These are phyloP conservation scores for Xylariomycetidae sp. DNA, from an alignment of 2,329 filamentous ascomycete species.

Conservation along the genomic window DNA sequence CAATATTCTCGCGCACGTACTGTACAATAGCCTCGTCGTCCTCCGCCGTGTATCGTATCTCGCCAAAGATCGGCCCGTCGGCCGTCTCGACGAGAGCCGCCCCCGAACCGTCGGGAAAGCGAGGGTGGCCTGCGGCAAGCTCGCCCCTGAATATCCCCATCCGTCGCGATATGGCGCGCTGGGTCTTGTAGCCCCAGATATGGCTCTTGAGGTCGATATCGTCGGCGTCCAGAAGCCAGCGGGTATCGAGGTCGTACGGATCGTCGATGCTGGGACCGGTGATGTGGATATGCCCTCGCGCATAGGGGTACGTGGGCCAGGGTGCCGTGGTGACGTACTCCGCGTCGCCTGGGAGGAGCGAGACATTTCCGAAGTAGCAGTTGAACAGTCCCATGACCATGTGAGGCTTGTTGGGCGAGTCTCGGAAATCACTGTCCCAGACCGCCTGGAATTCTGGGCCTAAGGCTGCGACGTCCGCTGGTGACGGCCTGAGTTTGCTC, in stretches of 20 bases:
- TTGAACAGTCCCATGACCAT: conserved; percentile 17
- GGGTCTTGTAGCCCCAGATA: conserved; percentile 58
- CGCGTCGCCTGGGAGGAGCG: conserved; percentile 30
- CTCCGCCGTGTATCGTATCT: conserved; percentile 38
- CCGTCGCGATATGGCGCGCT: conserved; percentile 52
- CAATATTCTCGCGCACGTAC: conserved; percentile 27
- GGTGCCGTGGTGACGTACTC: conserved; percentile 46
- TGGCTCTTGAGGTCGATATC: conserved; percentile 50
- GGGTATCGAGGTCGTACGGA: conserved; percentile 3
- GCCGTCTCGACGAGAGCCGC: conserved; percentile 34
- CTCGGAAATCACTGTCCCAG: conserved; percentile 47
- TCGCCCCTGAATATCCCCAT: conserved; percentile 45
- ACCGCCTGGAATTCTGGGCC: conserved; percentile 43
- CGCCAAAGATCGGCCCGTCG: conserved; percentile 10
- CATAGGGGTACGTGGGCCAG: conserved; percentile 54
- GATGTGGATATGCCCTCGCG: conserved; percentile 46
- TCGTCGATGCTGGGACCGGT: conserved; percentile 1
- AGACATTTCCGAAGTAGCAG: conserved; percentile 27
- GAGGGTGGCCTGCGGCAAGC: conserved; percentile 35
- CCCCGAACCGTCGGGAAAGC: conserved; percentile 33
- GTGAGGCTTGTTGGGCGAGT: conserved; percentile 18
- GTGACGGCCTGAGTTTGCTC: conserved; percentile 49
- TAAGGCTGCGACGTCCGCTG: conserved; percentile 45
- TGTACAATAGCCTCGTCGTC: conserved; percentile 39
- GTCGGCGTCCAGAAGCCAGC: conserved; percentile 31